Conservation (phyloP, 202 grass and related monocot species). For the Setaria italica region DNA sequence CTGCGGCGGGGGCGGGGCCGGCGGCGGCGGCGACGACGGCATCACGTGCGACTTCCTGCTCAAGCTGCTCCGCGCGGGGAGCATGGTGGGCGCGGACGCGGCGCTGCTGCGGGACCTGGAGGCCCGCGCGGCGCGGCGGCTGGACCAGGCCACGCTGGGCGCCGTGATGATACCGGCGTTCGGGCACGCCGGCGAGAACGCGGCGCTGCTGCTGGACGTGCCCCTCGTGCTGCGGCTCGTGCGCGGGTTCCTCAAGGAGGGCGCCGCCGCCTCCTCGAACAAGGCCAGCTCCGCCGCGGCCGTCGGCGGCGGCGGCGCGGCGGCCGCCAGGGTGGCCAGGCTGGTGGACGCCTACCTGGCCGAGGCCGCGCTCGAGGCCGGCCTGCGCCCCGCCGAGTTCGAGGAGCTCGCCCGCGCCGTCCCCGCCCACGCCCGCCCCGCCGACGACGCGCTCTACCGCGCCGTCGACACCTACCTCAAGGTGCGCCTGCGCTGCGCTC, state of each 20-base stretch:
- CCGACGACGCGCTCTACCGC: slow-evolving; percentile 87
- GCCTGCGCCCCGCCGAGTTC: slow-evolving; percentile 66
- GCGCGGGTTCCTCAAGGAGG: slow-evolving; percentile 59
- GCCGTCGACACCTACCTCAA: slow-evolving; percentile 97
- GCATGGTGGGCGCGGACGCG: slow-evolving; percentile 79
- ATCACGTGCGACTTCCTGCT: slow-evolving; percentile 90
- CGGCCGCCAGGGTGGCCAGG: slow-evolving; percentile 72
- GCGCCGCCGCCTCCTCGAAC: slow-evolving; percentile 26
- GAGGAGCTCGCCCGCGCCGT: slow-evolving; percentile 85
- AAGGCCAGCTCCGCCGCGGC: slow-evolving; percentile 38
- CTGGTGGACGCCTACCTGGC: slow-evolving; percentile 92
- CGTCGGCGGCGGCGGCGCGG: slow-evolving; percentile 49
- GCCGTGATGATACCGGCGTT: slow-evolving; percentile 92
- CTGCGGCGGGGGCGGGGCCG: background rate
- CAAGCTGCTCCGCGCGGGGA: slow-evolving; percentile 73
- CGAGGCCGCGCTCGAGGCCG: slow-evolving; percentile 80
- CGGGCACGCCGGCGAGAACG: slow-evolving; percentile 46
- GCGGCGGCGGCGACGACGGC: slow-evolving; percentile 30
- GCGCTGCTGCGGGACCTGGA: slow-evolving; percentile 73
- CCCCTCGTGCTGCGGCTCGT: slow-evolving; percentile 82
- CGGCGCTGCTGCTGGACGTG: slow-evolving; percentile 73
- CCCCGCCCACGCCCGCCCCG: slow-evolving; percentile 72
- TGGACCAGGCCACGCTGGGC: slow-evolving; percentile 75
- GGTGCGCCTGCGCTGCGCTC: slow-evolving; percentile 41
- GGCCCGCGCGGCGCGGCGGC: slow-evolving; percentile 65